These are phyloP conservation scores for Pseudocercospora vitis DNA, from an alignment of 2,329 filamentous ascomycete species.

Conservation along the genomic window DNA sequence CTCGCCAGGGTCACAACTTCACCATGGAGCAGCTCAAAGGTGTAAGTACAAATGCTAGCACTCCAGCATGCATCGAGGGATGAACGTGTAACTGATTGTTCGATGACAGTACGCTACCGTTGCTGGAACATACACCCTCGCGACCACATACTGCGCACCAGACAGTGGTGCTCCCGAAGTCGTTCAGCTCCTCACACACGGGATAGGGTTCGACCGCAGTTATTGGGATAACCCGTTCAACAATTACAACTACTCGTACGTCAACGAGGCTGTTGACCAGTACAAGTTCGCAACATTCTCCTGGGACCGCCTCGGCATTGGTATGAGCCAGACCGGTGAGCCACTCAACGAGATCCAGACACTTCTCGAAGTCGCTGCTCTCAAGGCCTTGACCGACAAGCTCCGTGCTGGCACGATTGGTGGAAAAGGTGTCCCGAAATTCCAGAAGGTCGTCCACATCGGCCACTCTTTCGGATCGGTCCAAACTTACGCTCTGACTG, in stretches of 20 bases:
- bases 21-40: slow-evolving; percentile 48
- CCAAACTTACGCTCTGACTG: slow-evolving; percentile 58
- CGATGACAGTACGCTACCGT: slow-evolving; percentile 49
- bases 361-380: slow-evolving; percentile 58
- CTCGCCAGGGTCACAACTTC: slow-evolving; percentile 54
- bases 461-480: slow-evolving; percentile 65
- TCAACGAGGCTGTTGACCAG: slow-evolving; percentile 54
- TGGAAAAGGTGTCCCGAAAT: slow-evolving; percentile 41
- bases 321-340: slow-evolving; percentile 58
- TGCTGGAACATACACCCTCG: slow-evolving; percentile 57
- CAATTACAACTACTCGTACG: slow-evolving; percentile 63
- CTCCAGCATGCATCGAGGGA: neutral
- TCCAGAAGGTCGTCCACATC: slow-evolving; percentile 56
- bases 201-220: slow-evolving; percentile 55
- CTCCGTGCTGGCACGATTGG: slow-evolving; percentile 50
- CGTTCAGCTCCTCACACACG: slow-evolving; percentile 55
- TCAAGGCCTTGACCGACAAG: slow-evolving; percentile 54
- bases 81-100: neutral
- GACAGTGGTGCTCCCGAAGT: slow-evolving; percentile 42
- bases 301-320: slow-evolving; percentile 64
- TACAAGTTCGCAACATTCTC: slow-evolving; percentile 60
- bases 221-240: slow-evolving; percentile 63
- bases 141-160: slow-evolving; percentile 62
- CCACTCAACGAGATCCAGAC: slow-evolving; percentile 61
- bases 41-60: slow-evolving; percentile 30